Conservation (phyloP, 2,329 filamentous ascomycete genomes). For the Colletotrichum filicis region DNA sequence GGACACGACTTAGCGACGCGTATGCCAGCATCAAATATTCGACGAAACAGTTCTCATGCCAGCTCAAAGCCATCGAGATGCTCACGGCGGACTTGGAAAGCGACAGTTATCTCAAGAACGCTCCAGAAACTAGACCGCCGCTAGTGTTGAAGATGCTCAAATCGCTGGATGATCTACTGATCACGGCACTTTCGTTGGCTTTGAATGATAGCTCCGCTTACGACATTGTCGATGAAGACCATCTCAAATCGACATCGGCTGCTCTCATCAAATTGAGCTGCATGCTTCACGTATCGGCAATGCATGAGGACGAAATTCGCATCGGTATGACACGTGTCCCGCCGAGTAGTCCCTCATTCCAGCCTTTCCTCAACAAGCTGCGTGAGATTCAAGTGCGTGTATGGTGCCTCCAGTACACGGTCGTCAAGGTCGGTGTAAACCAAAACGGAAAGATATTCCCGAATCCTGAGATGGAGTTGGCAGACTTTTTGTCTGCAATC, state of each 20-base stretch:
- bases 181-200: slow-evolving; percentile 75
- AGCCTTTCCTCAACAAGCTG: slow-evolving; percentile 73
- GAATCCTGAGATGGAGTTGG: slow-evolving; percentile 75
- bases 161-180: slow-evolving; percentile 80
- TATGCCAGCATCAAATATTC: slow-evolving; percentile 87
- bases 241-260: slow-evolving; percentile 78
- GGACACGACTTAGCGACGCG: slow-evolving; percentile 90
- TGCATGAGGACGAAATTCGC: slow-evolving; percentile 88
- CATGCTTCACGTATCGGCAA: slow-evolving; percentile 80
- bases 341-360: slow-evolving; percentile 65
- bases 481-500: slow-evolving; percentile 82
- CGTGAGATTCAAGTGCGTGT: slow-evolving; percentile 88
- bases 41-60: slow-evolving; percentile 90
- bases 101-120: slow-evolving; percentile 71
- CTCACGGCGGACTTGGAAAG: slow-evolving; percentile 72
- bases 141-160: slow-evolving; percentile 82
- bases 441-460: slow-evolving; percentile 75
- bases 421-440: slow-evolving; percentile 79
- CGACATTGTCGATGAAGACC: slow-evolving; percentile 85
- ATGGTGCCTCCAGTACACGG: slow-evolving; percentile 87
- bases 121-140: slow-evolving; percentile 73
- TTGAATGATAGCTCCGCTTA: slow-evolving; percentile 77
- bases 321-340: slow-evolving; percentile 77
- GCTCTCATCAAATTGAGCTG: slow-evolving; percentile 78
- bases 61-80: slow-evolving; percentile 86